Conservation (phyloP, 2,329 filamentous ascomycete genomes). For the Fusarium pilosicola region DNA sequence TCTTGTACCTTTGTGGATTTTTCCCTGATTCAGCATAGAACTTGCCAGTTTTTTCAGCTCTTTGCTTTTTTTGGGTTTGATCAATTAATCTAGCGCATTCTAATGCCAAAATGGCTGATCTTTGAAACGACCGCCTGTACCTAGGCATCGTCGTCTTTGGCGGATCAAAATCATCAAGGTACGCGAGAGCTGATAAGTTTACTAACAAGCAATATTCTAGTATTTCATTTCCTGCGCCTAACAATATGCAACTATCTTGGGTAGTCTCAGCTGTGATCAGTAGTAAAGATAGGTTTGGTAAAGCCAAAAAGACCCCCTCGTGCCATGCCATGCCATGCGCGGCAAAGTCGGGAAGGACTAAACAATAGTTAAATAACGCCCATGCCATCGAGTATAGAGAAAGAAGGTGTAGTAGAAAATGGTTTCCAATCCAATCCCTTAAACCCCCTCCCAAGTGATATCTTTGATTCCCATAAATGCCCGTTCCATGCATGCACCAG, state of each 20-base stretch:
- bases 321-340: slow-evolving; percentile 2
- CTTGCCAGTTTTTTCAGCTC: not conserved
- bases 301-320: not conserved
- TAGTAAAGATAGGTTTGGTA: slow-evolving; percentile 9
- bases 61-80: not conserved
- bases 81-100: not conserved
- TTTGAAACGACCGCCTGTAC: not conserved
- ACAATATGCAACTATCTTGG: slow-evolving; percentile 38
- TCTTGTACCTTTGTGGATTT: not conserved
- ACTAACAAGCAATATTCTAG: slow-evolving; percentile 16
- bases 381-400: slow-evolving; percentile 28
- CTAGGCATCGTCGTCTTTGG: not conserved
- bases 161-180: not conserved
- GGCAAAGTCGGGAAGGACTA: not conserved
- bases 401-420: slow-evolving; percentile 1
- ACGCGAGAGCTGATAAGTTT: not conserved
- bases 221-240: slow-evolving; percentile 40
- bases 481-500: slow-evolving; percentile 38
- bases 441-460: slow-evolving; percentile 26
- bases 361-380: slow-evolving; percentile 28
- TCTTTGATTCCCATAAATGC: slow-evolving; percentile 36
- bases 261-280: slow-evolving; percentile 21
- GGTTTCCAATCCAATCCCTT: slow-evolving; percentile 7
- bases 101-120: not conserved
- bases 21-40: slow-evolving; percentile 1